Evolutionary conservation across 352 stramenopile genomes (phyloP), one percentile per base, ranked within the genome.

Genomic region (Phytophthora pini): DNA sequence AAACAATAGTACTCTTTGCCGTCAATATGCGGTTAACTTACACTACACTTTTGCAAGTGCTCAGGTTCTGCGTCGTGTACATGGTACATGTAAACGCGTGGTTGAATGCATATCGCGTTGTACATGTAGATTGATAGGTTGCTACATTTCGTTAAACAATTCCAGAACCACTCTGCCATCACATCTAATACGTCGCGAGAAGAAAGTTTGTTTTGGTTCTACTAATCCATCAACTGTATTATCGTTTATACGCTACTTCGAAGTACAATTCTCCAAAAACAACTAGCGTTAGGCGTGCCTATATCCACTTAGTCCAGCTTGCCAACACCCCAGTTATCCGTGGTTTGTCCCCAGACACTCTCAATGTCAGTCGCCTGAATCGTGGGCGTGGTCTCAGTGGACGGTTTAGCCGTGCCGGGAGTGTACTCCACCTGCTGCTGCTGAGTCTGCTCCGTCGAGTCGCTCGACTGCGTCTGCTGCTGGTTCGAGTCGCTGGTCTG

Each of bases 291-390:
- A 36, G 9, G 31, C 31, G 11, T 26, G 24, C 8, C 12, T 39
- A 2, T 20, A 36, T 43, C 12, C 10, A 43, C 38, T 43, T 69
- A 69, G 31, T 69, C 45, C 10, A 69, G 45, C 24, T 52, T 56
- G 12, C 61, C 53, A 38, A 68, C 61, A 36, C 61, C 61, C 39
- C 58, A 68, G 44, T 68, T 68, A 40, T 39, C 39, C 5, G 52
- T 53, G 13, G 61, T 68, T 20, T 39, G 43, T 9, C 26, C 53
- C 61, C 61, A 68, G 12, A 32, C 53, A 38, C 48, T 47, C 3
- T 49, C 45, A 44, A 68, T 38, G 22, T 68, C 53, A 27, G 29
- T 48, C 13, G 61, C 38, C 34, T 62, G 43, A 20, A 43, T 7
- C 5, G 13, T 22, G 7, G 44, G 44, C 24, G 27, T 39, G 26